Percentiles rank a stretch among this genome's conserved stretches.
These are phyloP conservation scores for Diaporthe sp. DNA, from an alignment of 2,329 filamentous ascomycete species.

Conservation along the genomic window DNA sequence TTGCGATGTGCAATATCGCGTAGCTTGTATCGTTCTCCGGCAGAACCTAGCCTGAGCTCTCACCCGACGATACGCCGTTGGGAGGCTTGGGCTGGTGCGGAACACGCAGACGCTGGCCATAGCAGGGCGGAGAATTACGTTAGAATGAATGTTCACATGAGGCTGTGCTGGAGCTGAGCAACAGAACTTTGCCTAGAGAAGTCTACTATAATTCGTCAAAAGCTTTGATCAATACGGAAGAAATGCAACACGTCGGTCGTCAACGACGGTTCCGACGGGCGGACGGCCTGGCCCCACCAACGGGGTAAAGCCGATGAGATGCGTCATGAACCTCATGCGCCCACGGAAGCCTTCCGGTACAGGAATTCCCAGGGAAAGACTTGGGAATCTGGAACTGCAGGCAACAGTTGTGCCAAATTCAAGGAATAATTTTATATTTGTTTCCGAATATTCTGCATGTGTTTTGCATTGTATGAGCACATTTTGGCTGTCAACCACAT, in stretches of 20 bases:
- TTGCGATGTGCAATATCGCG: neutral
- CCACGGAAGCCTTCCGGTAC: neutral
- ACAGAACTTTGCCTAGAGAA: neutral
- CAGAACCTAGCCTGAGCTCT: neutral
- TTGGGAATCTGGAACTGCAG: neutral
- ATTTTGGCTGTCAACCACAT: neutral
- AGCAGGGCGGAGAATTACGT: neutral
- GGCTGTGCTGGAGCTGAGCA: neutral
- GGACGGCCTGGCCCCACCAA: neutral
- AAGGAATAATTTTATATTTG: too few species aligned
- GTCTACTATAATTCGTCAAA: neutral
- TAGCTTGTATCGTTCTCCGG: neutral
- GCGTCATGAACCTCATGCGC: neutral
- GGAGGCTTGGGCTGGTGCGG: neutral
- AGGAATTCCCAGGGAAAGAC: too few species aligned
- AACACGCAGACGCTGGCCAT: neutral
- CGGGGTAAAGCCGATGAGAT: slow-evolving; percentile 17
- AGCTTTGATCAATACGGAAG: neutral
- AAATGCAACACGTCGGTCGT: neutral
- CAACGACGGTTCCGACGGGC: neutral
- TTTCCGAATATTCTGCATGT: neutral
- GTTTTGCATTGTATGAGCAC: neutral
- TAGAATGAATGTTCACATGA: neutral
- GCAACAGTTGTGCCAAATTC: neutral
- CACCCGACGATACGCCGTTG: neutral